Evolutionary conservation across 306 rosid species (phyloP).

Genomic region (barrel medic (Medicago truncatula)): MtrunA17r5.0-ANR NC_053049.1:32336001-32336500

Average conservation of each 20-base stretch:
- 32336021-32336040: too few species aligned
- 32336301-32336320: constrained; percentile 60
- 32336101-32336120: neutral
- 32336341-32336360: constrained; percentile 1
- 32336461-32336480: constrained; percentile 8
- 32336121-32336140: constrained; percentile 15
- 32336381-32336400: neutral
- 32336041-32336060: too few species aligned
- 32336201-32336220: constrained; percentile 62
- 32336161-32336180: constrained; percentile 83
- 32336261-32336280: constrained; percentile 57
- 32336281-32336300: constrained; percentile 52
- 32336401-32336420: neutral
- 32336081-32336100: neutral
- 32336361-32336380: constrained; percentile 4
- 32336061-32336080: too few species aligned
- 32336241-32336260: constrained; percentile 53
- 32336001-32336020: too few species aligned
- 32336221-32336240: constrained; percentile 38
- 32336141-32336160: constrained; percentile 39
- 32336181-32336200: constrained; percentile 67
- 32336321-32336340: constrained; percentile 54
- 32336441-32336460: neutral
- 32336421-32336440: constrained; percentile 4
- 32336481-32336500: constrained; percentile 1